These are phyloP conservation scores for Globisporangium paddicum DNA, from an alignment of 352 stramenopile genomes.

Conservation along the genomic window DNA sequence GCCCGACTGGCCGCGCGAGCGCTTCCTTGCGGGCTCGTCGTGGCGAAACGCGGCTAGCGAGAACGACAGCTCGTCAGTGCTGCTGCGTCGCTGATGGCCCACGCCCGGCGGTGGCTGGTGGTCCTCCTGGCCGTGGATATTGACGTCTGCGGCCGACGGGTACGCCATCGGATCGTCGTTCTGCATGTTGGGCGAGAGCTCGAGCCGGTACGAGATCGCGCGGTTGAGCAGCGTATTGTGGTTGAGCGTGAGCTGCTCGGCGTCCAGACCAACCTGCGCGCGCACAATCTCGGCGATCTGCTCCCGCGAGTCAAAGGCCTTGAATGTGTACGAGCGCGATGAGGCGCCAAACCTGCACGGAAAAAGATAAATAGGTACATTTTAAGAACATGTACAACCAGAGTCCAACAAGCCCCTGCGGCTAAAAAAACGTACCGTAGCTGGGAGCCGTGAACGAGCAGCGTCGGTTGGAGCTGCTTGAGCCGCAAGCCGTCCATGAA, in stretches of 20 bases:
- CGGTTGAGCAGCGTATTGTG: constrained; percentile 81
- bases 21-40: constrained; percentile 30
- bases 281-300: constrained; percentile 64
- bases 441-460: constrained; percentile 54
- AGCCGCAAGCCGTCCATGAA: constrained; percentile 66
- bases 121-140: constrained; percentile 21
- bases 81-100: constrained; percentile 13
- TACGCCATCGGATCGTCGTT: constrained; percentile 43
- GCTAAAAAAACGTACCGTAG: constrained; percentile 28
- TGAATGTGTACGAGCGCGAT: constrained; percentile 79
- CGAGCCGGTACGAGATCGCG: constrained; percentile 69
- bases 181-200: constrained; percentile 50
- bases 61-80: constrained; percentile 31
- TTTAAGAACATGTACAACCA: neutral
- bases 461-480: constrained; percentile 58
- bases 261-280: constrained; percentile 42
- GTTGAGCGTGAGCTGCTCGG: constrained; percentile 57
- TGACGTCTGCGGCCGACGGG: neutral
- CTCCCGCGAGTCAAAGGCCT: constrained; percentile 70
- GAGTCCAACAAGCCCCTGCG: neutral
- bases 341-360: constrained; percentile 57
- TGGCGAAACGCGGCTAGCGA: constrained; percentile 14
- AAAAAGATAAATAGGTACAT: neutral
- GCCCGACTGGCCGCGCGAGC: constrained; percentile 42
- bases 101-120: constrained; percentile 18